Evolutionary conservation across 75 land plant species (phyloP), one percentile per base, ranked within the genome.

Genomic region (Cunninghamia lanceolata): DNA sequence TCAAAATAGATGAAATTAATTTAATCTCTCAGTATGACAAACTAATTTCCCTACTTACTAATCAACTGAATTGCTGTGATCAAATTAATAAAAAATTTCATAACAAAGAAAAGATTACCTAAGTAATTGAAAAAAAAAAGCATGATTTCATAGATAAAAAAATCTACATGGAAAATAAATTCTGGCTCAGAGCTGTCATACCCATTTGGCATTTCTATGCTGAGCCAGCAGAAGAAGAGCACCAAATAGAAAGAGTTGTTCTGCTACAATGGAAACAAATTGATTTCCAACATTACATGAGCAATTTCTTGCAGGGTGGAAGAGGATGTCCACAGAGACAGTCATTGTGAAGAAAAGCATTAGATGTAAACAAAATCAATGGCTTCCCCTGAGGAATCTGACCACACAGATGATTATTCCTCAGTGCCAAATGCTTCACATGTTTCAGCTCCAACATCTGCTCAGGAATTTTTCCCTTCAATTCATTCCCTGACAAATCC

Each of bases 291-390:
- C 8, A 21, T 45, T 47, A 80, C 50, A 80, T 10, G 32, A 39
- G 45, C 0, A 16, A 0, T 28, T 80, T 45, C 32, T 80, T 91
- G 86, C 98, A 96, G 70, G 92, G 88, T 40, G 89, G 93, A 85
- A 96, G 86, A n/a, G 96, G 98, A 71, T 86, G 52, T 43, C 92
- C 95, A 89, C 99, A 97, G 28, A 97, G 85, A 76, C 95, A 95
- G 6, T 84, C 88, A 85, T 97, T 97, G 43, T 92, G 94, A 3
- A 90, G 90, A 90, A 93, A 97, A 85, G 92, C 93, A 34, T 83
- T 86, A 14, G 89, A 82, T 39, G 90, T 87, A 35, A 90, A 92
- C 5, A 89, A 59, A 43, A 85, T 89, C 40, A 93, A 90, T 1
- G 94, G 91, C 85, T 90, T 90, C 76, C 88, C 91, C 73, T 94